Base-by-base conservation (phyloP, 306 rosid species). In the Benincasa hispida region DNA sequence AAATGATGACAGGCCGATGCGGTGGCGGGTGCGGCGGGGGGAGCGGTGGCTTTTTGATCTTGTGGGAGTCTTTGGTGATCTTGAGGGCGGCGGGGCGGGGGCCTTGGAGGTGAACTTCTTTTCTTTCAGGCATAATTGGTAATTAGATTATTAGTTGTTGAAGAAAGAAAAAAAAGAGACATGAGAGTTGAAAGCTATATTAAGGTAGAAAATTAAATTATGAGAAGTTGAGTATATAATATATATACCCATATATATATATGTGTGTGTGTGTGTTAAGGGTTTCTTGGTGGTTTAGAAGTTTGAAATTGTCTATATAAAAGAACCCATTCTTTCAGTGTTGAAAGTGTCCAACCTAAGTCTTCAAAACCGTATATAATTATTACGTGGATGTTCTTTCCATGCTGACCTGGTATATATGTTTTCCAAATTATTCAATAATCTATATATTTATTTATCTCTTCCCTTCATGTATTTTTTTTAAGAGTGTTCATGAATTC, bases 61-160 rank as follows among this genome's bases (percentile, higher is more conserved):
- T 56, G 35, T 37, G 78, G 5, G 78, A 75, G 14, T 75, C 69
- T 24, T 57, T 22, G 68, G 47, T 8, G 67, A 75, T 57, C 4
- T 42, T 56, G 53, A 75, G 78, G 62, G 78, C 62, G 24, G 78
- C 15, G 51, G 78, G 78, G 10, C 78, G 65, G 13, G 68, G 68
- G 6, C 69, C 78, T 22, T 72, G 58, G 22, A 72, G 57, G 8
- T 56, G 78, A 57, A 75, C 8, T 18, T 75, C 69, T 57, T 35
- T 55, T 57, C 55, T 57, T 37, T 17, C 58, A 58, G 21, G 35
- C 75, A 70, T 70, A 10, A 3, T 17, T 39, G 8, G 1, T 39
- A 39, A 39, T 39, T 35, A 9, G 11, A 41, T 8, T 18, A 48
- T 67, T 37, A 12, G 54, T 8, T 30, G 60, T 37, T 30, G 48